Evolutionary conservation across 2,329 filamentous ascomycete species (phyloP).

Genomic region (Corynespora cassiicola): DNA sequence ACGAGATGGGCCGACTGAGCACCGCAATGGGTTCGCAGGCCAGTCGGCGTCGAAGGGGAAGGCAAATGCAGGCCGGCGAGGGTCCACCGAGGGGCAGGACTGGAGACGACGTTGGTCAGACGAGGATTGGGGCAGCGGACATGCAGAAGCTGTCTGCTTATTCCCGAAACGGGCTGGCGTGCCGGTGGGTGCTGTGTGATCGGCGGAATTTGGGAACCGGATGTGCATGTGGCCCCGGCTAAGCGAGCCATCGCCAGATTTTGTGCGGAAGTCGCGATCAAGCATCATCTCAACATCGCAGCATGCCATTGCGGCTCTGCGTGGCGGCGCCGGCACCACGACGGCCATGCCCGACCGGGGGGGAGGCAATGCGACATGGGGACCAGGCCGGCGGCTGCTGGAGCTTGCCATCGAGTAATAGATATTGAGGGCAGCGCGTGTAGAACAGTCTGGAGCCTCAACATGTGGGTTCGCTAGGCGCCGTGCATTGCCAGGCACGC

Average conservation of each 20-base stretch:
- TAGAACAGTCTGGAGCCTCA: slow-evolving; percentile 35
- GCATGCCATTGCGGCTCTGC: neutral
- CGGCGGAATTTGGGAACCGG: slow-evolving; percentile 7
- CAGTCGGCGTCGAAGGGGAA: too few relatives aligned
- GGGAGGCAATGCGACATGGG: neutral
- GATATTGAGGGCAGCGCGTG: slow-evolving; percentile 9
- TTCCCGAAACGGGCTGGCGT: slow-evolving; percentile 23
- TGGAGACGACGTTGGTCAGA: too few relatives aligned
- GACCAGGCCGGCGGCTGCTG: neutral
- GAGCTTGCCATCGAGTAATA: slow-evolving; percentile 25
- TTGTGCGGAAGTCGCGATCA: slow-evolving; percentile 6
- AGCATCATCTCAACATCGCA: neutral
- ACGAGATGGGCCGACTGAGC: too few relatives aligned
- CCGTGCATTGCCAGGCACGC: slow-evolving; percentile 15
- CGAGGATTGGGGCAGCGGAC: too few relatives aligned
- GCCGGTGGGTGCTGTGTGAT: slow-evolving; percentile 9
- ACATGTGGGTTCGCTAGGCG: slow-evolving; percentile 30
- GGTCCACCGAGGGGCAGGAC: too few relatives aligned
- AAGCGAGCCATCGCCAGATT: slow-evolving; percentile 36
- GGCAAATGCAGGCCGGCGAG: too few relatives aligned
- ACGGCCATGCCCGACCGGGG: slow-evolving; percentile 15
- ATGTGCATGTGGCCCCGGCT: slow-evolving; percentile 15
- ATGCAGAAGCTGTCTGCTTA: slow-evolving; percentile 25
- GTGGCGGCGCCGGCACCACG: slow-evolving; percentile 6
- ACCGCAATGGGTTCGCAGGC: too few relatives aligned